Base-by-base conservation (phyloP, 768 basidiomycete species). In the Tephrocybe rancida region DNA sequence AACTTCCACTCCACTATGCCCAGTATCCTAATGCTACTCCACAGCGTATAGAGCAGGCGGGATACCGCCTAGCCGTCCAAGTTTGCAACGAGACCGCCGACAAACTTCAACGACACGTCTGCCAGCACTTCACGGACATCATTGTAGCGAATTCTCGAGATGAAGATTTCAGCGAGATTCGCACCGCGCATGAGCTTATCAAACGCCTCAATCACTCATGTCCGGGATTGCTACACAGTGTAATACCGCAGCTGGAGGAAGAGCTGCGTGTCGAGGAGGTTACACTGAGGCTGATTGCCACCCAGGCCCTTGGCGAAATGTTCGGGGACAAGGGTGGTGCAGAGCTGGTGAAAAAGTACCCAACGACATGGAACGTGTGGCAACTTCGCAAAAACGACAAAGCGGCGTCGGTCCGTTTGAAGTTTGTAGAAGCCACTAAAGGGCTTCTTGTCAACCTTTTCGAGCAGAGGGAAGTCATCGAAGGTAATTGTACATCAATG, bases 201-300 rank as follows among this genome's bases (percentile, higher is more conserved):
- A 87, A 90, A 63, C 85, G 84, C 16, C 78, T 98, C 5, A 85
- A 90, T 66, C 82, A 82, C 21, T 82, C 87, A 24, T 94, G 88
- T 67, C 93, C 96, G 0, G 74, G 82, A 7, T 75, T 98, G 13
- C 75, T 98, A 1, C 86, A 91, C 64, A 93, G 90, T 67, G 94
- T 98, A 44, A 87, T 98, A 22, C 95, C 96, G 0, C 90, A 94
- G 52, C 82, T 98, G 16, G 95, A 96, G 66, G 90, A 95, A 58
- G 93, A 97, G 63, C 77, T 98, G 4, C 83, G 85, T 21, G 86
- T 88, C 3, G 90, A 92, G 58, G 83, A 90, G 32, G 64, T 85
- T 2, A 76, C 80, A 26, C 74, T 95, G 3, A 81, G 97, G 30
- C 62, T 84, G 14, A 82, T 97, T 58, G 91, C 88, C n/a, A 94